Base-by-base conservation (phyloP, 2,329 filamentous ascomycete genomes). In the Pseudogymnoascus sp. region DNA sequence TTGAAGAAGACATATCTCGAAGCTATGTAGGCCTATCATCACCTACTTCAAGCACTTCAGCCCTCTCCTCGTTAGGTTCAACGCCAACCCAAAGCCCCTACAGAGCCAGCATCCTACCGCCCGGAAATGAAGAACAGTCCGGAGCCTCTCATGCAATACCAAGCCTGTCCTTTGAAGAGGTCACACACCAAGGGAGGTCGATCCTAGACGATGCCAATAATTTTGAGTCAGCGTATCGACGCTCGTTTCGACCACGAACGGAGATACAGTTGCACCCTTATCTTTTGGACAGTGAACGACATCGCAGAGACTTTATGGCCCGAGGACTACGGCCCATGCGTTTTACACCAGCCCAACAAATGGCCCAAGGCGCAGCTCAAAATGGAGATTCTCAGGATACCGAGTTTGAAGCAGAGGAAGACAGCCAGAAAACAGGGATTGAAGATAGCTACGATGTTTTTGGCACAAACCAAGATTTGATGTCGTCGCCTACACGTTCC, bases 21-120 rank as follows among this genome's bases (percentile, higher is more conserved):
- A 74, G 71, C 64, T 74, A 76, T 67, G 70, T 76, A n/a, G 70
- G 70, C 37, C 65, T 73, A 36, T 73, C 71, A 13, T 73, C 73
- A 4, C 68, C 72, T 3, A 68, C 67, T 10, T 69, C 66, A 13
- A 73, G 69, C 17, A 17, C 17, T 17, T 17, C 17, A 17, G 17
- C 17, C 39, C 68, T 69, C 11, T 65, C 70, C 39, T 62, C 67
- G 66, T 21, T 66, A 66, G 39, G 33, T 37, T 15, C 36, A 13
- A 40, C 57, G 67, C 66, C 15, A 64, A 63, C 33, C 36, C 47
- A 50, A n/a, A 39, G 15, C 26, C 8, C 54, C n/a, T 61, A 4
- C 39, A 40, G 36, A 39, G 2, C 54, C 11, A 41, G 37, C 41
- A 60, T 10, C 17, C 17, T 37, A 5, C 33, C 33, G 4, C 11